Evolutionary conservation across 2,329 filamentous ascomycete genomes (phyloP).

Genomic region (Aspergillus ibericus): DNA sequence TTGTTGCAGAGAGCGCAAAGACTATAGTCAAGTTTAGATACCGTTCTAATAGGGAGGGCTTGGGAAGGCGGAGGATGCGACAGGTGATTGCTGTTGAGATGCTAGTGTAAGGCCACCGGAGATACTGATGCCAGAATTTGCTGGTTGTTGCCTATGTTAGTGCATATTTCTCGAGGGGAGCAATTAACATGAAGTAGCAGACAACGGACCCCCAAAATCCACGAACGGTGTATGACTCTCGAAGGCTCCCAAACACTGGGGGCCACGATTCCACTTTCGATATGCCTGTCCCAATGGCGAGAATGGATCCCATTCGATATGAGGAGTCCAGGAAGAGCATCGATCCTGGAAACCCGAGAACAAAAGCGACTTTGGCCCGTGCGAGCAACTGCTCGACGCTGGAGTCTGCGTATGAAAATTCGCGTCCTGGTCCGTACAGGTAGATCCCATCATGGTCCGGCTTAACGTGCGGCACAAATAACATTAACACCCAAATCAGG

Average conservation of each 20-base stretch:
- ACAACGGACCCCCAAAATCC: conserved; percentile 28
- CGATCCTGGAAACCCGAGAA: conserved; percentile 17
- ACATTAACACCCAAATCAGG: conserved; percentile 12
- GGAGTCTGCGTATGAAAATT: conserved; percentile 3
- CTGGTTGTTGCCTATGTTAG: conserved; percentile 7
- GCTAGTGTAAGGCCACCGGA: conserved; percentile 25
- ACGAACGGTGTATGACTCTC: conserved; percentile 27
- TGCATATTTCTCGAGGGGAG: not conserved
- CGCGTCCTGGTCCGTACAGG: conserved; percentile 3
- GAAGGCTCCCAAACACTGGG: conserved; percentile 25
- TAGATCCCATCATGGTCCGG: not conserved
- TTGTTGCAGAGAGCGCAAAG: conserved; percentile 29
- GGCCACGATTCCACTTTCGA: conserved; percentile 21
- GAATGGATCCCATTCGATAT: conserved; percentile 21
- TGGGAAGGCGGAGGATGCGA: conserved; percentile 19
- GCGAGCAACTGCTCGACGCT: conserved; percentile 15
- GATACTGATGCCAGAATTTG: conserved; percentile 33
- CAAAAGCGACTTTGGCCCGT: conserved; percentile 9
- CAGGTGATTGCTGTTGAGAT: conserved; percentile 22
- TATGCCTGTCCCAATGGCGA: conserved; percentile 19
- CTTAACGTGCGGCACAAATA: not conserved
- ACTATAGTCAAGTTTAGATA: conserved; percentile 31
- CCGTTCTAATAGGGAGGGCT: conserved; percentile 22
- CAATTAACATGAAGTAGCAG: too few species aligned
- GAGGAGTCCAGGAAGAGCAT: conserved; percentile 21